phyloP scores from a whole-genome alignment of 2,329 filamentous ascomycete genomes.

The Calonectria naviculata region DNA sequence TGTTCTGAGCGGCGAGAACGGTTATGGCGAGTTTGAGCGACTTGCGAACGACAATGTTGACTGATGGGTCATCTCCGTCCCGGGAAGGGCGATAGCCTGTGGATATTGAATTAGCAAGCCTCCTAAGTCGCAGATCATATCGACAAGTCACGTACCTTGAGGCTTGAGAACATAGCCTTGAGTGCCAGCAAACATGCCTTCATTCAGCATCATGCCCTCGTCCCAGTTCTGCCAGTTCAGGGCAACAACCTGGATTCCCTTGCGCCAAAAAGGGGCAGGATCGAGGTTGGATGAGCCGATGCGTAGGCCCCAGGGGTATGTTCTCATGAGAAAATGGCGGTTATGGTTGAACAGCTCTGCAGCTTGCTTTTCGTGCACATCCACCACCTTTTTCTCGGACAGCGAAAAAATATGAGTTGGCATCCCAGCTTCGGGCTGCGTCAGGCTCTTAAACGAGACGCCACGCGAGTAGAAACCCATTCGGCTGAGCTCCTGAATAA shows the following conservation, averaged over 20 bases:
- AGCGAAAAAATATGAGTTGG: constrained; percentile 77
- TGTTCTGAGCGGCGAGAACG: constrained; percentile 79
- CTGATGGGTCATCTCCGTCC: constrained; percentile 31
- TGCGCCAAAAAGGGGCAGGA: constrained; percentile 86
- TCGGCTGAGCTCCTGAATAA: constrained; percentile 78
- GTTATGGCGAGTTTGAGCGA: constrained; percentile 78
- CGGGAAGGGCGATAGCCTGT: constrained; percentile 47
- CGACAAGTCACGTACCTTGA: constrained; percentile 57
- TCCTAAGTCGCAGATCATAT: no score
- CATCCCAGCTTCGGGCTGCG: constrained; percentile 76
- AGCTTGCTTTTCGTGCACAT: constrained; percentile 63
- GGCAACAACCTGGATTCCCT: constrained; percentile 90
- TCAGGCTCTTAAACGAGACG: constrained; percentile 83
- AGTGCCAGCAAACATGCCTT: constrained; percentile 88
- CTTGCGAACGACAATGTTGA: constrained; percentile 57
- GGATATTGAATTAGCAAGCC: constrained; percentile 10
- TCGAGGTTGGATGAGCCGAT: constrained; percentile 89
- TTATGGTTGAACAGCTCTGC: constrained; percentile 82
- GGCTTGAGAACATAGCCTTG: constrained; percentile 92
- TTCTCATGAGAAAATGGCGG: constrained; percentile 82
- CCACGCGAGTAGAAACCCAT: constrained; percentile 87
- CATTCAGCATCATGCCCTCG: constrained; percentile 95
- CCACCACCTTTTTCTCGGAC: constrained; percentile 72
- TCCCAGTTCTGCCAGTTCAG: constrained; percentile 95
- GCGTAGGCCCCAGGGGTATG: constrained; percentile 86